These are phyloP conservation scores for Maudiozyma pseudohumilis DNA, from an alignment of 805 yeast species.

Conservation along the genomic window DNA sequence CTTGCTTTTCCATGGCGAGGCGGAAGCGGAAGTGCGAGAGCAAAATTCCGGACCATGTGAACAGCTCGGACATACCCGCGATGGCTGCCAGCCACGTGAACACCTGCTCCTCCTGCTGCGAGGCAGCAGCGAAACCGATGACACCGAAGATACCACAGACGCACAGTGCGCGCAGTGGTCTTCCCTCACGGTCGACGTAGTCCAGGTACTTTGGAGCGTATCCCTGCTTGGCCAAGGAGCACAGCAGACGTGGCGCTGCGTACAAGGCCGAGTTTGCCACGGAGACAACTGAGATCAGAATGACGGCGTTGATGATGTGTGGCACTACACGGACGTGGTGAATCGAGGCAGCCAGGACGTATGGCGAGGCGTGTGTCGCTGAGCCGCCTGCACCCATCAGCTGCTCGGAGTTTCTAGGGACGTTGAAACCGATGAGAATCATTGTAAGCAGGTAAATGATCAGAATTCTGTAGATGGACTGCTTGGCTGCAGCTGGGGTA, in stretches of 20 bases:
- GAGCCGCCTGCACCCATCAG: slow-evolving; percentile 42
- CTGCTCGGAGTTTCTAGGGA: slow-evolving; percentile 45
- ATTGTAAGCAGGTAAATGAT: slow-evolving; percentile 48
- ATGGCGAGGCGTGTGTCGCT: slow-evolving; percentile 57
- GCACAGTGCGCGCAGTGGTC: slow-evolving; percentile 47
- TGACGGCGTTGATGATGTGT: slow-evolving; percentile 64
- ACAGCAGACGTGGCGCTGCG: slow-evolving; percentile 62
- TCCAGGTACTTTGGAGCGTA: slow-evolving; percentile 48
- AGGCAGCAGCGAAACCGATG: slow-evolving; percentile 52
- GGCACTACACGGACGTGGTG: slow-evolving; percentile 60
- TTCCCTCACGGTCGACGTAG: slow-evolving; percentile 47
- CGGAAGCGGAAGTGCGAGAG: slow-evolving; percentile 46
- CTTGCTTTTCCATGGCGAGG: slow-evolving; percentile 42
- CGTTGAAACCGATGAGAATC: slow-evolving; percentile 46
- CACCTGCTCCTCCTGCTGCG: slow-evolving; percentile 40
- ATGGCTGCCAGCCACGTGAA: slow-evolving; percentile 55
- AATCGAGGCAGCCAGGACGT: slow-evolving; percentile 57
- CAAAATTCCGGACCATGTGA: slow-evolving; percentile 52
- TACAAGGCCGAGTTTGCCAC: slow-evolving; percentile 71
- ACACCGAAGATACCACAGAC: slow-evolving; percentile 45
- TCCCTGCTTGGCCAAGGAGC: slow-evolving; percentile 64
- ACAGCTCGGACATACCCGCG: slow-evolving; percentile 48
- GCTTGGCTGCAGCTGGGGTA: slow-evolving; percentile 55
- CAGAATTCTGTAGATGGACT: slow-evolving; percentile 54
- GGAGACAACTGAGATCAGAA: slow-evolving; percentile 60